Percentiles rank a stretch among this genome's conserved stretches.
These are phyloP conservation scores for Tylopilus sp. DNA, from an alignment of 768 basidiomycete genomes.

Conservation along the genomic window DNA sequence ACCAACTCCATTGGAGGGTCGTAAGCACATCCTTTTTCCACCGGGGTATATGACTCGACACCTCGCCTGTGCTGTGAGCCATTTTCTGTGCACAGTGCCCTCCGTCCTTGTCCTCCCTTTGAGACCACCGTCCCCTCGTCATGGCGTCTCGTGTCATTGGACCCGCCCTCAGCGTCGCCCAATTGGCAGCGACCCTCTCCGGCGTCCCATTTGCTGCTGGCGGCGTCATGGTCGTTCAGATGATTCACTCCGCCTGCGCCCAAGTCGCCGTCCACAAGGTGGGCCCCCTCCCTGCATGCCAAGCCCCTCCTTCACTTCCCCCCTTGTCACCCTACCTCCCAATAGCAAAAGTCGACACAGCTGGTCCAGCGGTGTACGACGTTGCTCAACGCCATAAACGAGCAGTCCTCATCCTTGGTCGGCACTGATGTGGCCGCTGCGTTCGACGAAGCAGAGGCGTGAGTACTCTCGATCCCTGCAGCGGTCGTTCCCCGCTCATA, in stretches of 20 bases:
- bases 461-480: conserved; percentile 13
- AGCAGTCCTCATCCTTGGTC: conserved; percentile 36
- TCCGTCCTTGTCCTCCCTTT: not conserved
- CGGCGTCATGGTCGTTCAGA: conserved; percentile 40
- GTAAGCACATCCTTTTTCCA: too few relatives aligned
- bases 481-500: not conserved
- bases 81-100: not conserved
- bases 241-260: conserved; percentile 44
- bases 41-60: not conserved
- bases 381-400: conserved; percentile 38
- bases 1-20: too few relatives aligned
- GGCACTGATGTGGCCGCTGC: conserved; percentile 39
- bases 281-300: conserved; percentile 8
- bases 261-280: conserved; percentile 51
- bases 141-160: conserved; percentile 20
- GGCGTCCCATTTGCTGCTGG: conserved; percentile 47
- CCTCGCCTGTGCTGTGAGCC: not conserved
- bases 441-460: conserved; percentile 45
- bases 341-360: conserved; percentile 41
- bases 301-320: not conserved
- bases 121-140: not conserved
- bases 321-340: not conserved
- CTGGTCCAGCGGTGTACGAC: conserved; percentile 41
- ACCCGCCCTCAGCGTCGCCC: conserved; percentile 30
- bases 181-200: conserved; percentile 41